Evolutionary conservation across 768 basidiomycete species (phyloP).

Genomic region (Tulasnella sp.): DNA sequence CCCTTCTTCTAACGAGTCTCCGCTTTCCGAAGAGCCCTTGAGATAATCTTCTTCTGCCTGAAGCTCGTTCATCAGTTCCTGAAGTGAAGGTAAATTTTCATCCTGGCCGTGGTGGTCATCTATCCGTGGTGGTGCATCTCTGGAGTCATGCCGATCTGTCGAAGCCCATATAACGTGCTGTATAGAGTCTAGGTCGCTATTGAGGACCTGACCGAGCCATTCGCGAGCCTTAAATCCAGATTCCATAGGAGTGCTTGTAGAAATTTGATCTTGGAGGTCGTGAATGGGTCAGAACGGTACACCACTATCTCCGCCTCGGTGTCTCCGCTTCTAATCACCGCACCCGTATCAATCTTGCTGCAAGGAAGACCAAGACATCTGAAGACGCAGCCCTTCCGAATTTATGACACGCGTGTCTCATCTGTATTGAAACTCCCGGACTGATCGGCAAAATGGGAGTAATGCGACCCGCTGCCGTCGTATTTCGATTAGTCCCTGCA

Average conservation of each 20-base stretch:
- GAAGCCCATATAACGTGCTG: background rate
- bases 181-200: background rate
- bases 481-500: no score
- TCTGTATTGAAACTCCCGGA: no score
- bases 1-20: background rate
- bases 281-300: background rate
- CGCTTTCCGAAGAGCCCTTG: background rate
- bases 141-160: background rate
- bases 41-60: background rate
- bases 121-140: background rate
- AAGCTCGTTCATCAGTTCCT: background rate
- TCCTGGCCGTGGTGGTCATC: background rate
- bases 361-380: no score
- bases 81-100: background rate
- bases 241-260: background rate
- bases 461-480: no score
- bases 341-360: no score
- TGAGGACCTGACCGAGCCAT: background rate
- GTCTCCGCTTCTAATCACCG: background rate
- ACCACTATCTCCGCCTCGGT: background rate
- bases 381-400: no score
- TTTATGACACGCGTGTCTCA: no score
- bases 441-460: no score
- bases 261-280: background rate
- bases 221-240: background rate